Conservation (phyloP, 371 early-diverging fungal genomes). For the Circinella minor region DNA sequence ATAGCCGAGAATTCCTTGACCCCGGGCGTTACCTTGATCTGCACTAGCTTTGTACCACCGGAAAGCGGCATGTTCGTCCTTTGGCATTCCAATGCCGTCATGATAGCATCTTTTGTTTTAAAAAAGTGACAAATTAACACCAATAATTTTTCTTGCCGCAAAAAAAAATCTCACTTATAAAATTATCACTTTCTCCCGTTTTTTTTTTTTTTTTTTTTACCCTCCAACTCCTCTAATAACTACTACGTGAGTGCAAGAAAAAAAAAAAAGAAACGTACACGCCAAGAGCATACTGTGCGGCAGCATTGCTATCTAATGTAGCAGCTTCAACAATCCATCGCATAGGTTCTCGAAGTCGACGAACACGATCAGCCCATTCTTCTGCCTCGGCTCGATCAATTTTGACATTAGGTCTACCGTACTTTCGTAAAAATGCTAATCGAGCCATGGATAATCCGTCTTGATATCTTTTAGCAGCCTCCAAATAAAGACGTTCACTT, state of each 20-base stretch:
- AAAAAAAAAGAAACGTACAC: slow-evolving; percentile 23
- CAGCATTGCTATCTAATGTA: slow-evolving; percentile 44
- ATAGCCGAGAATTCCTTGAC: slow-evolving; percentile 74
- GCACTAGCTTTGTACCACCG: slow-evolving; percentile 69
- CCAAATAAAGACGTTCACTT: slow-evolving; percentile 66
- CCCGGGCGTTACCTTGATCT: slow-evolving; percentile 67
- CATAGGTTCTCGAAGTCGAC: slow-evolving; percentile 24
- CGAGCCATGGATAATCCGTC: slow-evolving; percentile 66
- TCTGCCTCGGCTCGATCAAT: slow-evolving; percentile 78
- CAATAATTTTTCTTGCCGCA: not conserved
- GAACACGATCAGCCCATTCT: slow-evolving; percentile 53
- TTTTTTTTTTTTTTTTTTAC: too few relatives aligned
- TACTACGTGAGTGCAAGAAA: too few relatives aligned
- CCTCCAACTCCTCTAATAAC: too few relatives aligned
- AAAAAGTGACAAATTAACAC: not conserved
- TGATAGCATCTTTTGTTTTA: slow-evolving; percentile 57
- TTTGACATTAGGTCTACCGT: slow-evolving; percentile 75
- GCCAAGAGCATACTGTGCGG: slow-evolving; percentile 66
- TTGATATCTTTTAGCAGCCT: slow-evolving; percentile 37
- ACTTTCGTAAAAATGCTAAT: slow-evolving; percentile 75
- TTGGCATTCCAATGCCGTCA: slow-evolving; percentile 69
- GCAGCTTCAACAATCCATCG: slow-evolving; percentile 23
- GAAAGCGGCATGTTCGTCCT: slow-evolving; percentile 62
- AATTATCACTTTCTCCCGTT: too few relatives aligned
- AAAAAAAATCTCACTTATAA: too few relatives aligned